Evolutionary conservation across 495 filamentous ascomycete species (phyloP).

Genomic region (Neurospora intermedia): DNA sequence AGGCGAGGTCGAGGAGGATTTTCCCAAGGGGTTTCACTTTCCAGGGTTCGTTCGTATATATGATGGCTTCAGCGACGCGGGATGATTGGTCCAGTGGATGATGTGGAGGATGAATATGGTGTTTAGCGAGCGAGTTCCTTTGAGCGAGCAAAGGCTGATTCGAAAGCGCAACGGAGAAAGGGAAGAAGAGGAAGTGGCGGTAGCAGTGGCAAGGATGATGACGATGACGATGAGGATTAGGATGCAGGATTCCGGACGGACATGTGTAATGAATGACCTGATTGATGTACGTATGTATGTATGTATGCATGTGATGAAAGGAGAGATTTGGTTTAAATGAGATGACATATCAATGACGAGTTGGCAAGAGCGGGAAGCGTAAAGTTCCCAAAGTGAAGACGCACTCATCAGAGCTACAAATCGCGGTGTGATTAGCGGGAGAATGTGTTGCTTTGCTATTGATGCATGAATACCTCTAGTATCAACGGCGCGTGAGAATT

Average conservation of each 20-base stretch:
- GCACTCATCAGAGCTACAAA: neutral
- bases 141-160: neutral
- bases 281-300: neutral
- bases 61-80: neutral
- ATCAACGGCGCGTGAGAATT: neutral
- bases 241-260: neutral
- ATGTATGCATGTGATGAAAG: neutral
- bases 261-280: neutral
- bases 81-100: neutral
- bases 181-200: neutral
- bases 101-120: neutral
- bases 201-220: neutral
- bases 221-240: neutral
- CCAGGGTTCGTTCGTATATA: neutral
- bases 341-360: neutral
- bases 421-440: neutral
- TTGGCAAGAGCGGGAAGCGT: neutral
- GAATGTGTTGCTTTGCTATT: neutral
- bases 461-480: neutral
- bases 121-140: neutral
- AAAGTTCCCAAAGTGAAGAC: neutral
- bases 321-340: neutral
- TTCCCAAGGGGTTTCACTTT: neutral
- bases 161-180: neutral
- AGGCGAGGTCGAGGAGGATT: neutral